Conservation (phyloP, 495 filamentous ascomycete genomes). For the Hypomontagnella monticulosa region DNA sequence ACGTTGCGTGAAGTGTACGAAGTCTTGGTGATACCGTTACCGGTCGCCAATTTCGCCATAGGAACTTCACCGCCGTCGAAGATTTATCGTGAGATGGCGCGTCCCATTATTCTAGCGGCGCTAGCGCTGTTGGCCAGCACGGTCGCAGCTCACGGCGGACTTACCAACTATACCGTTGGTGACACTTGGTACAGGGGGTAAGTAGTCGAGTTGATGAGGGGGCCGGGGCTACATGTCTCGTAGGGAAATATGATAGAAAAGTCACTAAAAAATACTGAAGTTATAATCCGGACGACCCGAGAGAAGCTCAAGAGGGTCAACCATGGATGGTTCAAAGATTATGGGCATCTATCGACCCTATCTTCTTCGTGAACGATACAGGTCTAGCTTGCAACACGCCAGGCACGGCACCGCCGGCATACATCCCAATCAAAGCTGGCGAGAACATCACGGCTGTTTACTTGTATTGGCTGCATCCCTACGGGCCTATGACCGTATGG, state of each 20-base stretch:
- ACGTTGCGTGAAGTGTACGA: background rate
- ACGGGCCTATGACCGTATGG: constrained; percentile 62
- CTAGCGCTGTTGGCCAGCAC: constrained; percentile 40
- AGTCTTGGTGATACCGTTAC: constrained; percentile 4
- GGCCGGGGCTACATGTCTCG: background rate
- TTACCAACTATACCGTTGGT: constrained; percentile 60
- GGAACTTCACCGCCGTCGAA: background rate
- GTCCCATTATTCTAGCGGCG: constrained; percentile 36
- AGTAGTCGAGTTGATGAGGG: background rate
- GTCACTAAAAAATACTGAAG: constrained; percentile 34
- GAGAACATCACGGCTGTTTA: constrained; percentile 58
- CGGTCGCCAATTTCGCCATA: constrained; percentile 5
- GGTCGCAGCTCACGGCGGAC: constrained; percentile 54
- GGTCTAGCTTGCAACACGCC: constrained; percentile 57
- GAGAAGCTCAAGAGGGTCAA: constrained; percentile 49
- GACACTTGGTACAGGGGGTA: constrained; percentile 61
- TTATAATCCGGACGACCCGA: constrained; percentile 52
- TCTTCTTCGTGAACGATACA: constrained; percentile 51
- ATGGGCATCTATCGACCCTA: constrained; percentile 57
- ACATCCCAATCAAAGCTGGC: constrained; percentile 56
- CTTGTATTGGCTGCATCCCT: constrained; percentile 63
- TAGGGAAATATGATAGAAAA: background rate
- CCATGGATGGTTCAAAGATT: constrained; percentile 57
- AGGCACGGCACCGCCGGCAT: constrained; percentile 51
- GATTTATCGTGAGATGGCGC: constrained; percentile 24